Percentiles rank a stretch among this genome's conserved stretches.
Conservation (phyloP, 2,329 filamentous ascomycete species). For the Paecilomyces variotii region DNA sequence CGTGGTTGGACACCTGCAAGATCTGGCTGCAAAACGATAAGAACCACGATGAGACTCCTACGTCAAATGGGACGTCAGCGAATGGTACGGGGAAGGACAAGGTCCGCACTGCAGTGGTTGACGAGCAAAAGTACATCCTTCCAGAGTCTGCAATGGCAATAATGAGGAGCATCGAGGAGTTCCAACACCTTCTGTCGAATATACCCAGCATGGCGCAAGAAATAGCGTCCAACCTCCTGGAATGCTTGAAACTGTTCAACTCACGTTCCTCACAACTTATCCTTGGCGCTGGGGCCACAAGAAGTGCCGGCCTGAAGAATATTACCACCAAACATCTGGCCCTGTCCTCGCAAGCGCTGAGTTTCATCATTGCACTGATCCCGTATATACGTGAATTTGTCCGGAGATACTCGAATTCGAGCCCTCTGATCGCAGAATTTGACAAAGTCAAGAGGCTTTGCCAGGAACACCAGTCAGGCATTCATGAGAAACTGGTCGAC, state of each 20-base stretch:
- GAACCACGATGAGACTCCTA: constrained; percentile 13
- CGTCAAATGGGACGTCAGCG: constrained; percentile 28
- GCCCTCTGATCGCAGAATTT: constrained; percentile 67
- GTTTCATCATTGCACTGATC: constrained; percentile 78
- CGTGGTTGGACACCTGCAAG: constrained; percentile 45
- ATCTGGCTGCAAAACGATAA: constrained; percentile 41
- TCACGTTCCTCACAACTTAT: constrained; percentile 95
- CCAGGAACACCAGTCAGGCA: constrained; percentile 83
- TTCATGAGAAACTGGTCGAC: constrained; percentile 87
- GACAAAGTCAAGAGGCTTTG: constrained; percentile 76
- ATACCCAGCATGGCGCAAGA: constrained; percentile 87
- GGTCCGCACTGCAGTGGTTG: constrained; percentile 65
- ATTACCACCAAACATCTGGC: constrained; percentile 95
- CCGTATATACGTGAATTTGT: constrained; percentile 89
- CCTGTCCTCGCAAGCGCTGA: constrained; percentile 78
- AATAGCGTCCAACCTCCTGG: constrained; percentile 67
- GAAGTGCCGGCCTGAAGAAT: constrained; percentile 82
- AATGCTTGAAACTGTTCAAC: constrained; percentile 90
- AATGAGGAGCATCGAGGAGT: constrained; percentile 70
- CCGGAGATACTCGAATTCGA: constrained; percentile 58
- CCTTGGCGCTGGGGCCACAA: constrained; percentile 83
- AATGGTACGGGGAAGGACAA: constrained; percentile 51
- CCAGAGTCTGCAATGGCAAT: constrained; percentile 76
- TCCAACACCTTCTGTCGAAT: constrained; percentile 71
- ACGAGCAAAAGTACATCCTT: constrained; percentile 77